A percentile compares a stretch with the other conserved stretches of the same genome.
phyloP scores from a whole-genome alignment of 2,329 filamentous ascomycete genomes.

The Herpotrichia juniperi region DNA sequence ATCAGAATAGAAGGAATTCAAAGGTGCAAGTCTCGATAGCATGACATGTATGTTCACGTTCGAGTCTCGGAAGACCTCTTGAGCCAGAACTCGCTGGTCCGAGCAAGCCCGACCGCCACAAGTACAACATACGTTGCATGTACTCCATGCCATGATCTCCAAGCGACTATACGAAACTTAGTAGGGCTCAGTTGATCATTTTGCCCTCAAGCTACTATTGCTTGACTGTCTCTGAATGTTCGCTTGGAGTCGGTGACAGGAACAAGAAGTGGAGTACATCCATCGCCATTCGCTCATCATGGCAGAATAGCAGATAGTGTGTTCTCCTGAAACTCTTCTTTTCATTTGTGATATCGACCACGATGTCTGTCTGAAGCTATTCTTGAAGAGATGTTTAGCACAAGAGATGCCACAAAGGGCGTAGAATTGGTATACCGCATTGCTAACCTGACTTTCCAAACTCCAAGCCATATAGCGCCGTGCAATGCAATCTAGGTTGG shows the following conservation, averaged over 20 bases:
- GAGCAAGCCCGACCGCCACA: constrained; percentile 27
- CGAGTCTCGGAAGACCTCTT: constrained; percentile 40
- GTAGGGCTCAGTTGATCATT: background rate
- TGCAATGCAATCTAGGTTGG: constrained; percentile 23
- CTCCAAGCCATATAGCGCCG: constrained; percentile 25
- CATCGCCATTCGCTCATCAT: constrained; percentile 43
- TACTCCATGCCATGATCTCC: background rate
- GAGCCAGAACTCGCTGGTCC: constrained; percentile 38
- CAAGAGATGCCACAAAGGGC: constrained; percentile 17
- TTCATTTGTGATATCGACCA: background rate
- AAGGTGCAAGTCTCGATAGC: constrained; percentile 42
- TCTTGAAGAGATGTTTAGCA: constrained; percentile 30
- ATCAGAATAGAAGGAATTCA: constrained; percentile 13
- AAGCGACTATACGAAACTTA: background rate
- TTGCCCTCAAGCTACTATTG: background rate
- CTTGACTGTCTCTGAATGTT: background rate
- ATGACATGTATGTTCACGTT: constrained; percentile 47
- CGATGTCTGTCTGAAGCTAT: constrained; percentile 3
- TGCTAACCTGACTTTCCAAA: constrained; percentile 18
- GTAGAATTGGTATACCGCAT: constrained; percentile 33
- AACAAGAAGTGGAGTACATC: constrained; percentile 44
- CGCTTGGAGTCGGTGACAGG: constrained; percentile 14
- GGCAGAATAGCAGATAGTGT: constrained; percentile 44
- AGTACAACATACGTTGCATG: constrained; percentile 3
- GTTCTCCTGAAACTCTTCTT: constrained; percentile 34